Evolutionary conservation across 1,284 basidiomycete species (phyloP).

Genomic region (Cutaneotrichosporon sp.): DNA sequence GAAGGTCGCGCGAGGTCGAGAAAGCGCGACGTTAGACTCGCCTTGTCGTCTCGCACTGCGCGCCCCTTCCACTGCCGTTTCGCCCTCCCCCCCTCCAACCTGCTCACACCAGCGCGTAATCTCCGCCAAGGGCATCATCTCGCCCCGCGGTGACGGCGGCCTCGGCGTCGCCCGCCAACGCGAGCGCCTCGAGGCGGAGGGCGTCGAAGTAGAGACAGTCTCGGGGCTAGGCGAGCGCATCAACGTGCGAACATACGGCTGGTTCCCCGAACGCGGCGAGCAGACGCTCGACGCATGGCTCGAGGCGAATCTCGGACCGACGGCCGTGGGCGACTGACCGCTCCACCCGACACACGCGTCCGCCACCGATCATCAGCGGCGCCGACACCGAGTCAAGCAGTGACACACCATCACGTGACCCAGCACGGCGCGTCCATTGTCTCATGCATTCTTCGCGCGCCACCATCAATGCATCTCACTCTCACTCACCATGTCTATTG

Average conservation of each 20-base stretch:
- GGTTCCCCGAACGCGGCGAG: constrained; percentile 59
- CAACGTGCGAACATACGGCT: constrained; percentile 60
- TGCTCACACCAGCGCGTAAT: constrained; percentile 44
- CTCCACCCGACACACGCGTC: background rate
- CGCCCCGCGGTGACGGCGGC: constrained; percentile 75
- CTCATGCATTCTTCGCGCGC: background rate
- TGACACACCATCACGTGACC: background rate
- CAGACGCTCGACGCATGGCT: constrained; percentile 23
- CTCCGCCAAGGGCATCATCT: constrained; percentile 59
- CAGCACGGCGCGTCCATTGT: background rate
- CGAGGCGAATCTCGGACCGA: constrained; percentile 6
- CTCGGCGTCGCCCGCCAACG: constrained; percentile 66
- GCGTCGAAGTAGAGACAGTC: constrained; percentile 62
- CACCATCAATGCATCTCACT: background rate
- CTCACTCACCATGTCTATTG: background rate
- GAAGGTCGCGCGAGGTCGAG: too few species aligned
- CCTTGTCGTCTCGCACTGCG: too few species aligned
- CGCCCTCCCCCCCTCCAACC: background rate
- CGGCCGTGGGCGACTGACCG: background rate
- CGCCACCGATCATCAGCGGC: background rate
- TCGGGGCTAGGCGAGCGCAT: constrained; percentile 57
- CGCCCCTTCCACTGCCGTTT: background rate
- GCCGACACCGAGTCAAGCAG: background rate
- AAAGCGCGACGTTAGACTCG: too few species aligned
- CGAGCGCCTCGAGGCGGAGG: constrained; percentile 67